Evolutionary conservation across 331 rosid genomes (phyloP), one percentile per base, ranked within the genome.

Genomic region (Phaseolus coccineus): DNA sequence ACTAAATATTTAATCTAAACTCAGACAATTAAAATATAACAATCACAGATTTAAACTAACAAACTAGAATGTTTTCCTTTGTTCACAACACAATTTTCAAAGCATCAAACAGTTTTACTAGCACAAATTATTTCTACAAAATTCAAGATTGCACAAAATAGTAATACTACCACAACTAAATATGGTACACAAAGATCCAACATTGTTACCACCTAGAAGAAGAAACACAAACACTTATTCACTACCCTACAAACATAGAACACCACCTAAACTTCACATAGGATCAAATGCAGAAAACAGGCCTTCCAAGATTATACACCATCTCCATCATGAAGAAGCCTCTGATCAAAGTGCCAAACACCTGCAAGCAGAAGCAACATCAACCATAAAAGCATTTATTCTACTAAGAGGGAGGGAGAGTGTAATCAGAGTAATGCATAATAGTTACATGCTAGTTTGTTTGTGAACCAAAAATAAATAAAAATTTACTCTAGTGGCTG

Each of bases 281-380:
- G 37, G 42, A 39, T 27, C 51, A 50, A 8, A 31, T 5, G 35
- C 6, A 19, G 71, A 61, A 42, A 8, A 46, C 69, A 51, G 35
- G 67, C 35, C 19, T 11, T 9, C n/a, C 4, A 25, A 40, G 7
- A 42, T 33, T 30, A 88, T 8, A 46, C 82, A 46, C 69, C 83
- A 55, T 75, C 35, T 6, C 27, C 89, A 58, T 67, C 87, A 52
- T 82, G 85, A 48, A 90, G 96, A 44, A 93, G 88, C 28, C 55
- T 78, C 81, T 89, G 96, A 88, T 95, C 96, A 28, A 95, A 95
- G 88, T 95, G 98, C 98, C 99, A 95, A 16, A 91, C 93, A 78
- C 98, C 99, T 95, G 88, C 81, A 85, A 52, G 16, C 14, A 46
- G 4, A 19, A 58, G 5, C 57, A 69, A 42, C 62, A 80, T 61